Evolutionary conservation across 2,329 filamentous ascomycete genomes (phyloP).

Genomic region (Ilyonectria destructans): DNA sequence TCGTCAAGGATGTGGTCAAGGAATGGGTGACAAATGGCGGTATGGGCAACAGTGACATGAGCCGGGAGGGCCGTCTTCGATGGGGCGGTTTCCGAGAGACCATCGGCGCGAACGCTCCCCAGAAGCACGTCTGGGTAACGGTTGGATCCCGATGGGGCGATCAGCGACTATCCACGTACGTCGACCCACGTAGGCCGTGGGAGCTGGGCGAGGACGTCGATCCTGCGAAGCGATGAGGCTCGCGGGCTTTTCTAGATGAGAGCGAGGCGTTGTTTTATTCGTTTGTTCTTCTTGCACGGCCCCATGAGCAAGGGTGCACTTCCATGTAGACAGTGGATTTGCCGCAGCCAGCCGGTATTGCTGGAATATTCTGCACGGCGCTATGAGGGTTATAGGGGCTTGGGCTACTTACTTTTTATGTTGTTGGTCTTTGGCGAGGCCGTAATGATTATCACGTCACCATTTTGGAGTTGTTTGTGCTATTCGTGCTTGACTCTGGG

Average conservation of each 20-base stretch:
- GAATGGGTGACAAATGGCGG: slow-evolving; percentile 82
- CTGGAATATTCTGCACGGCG: slow-evolving; percentile 43
- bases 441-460: slow-evolving; percentile 29
- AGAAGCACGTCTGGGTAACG: slow-evolving; percentile 79
- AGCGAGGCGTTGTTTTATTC: slow-evolving; percentile 46
- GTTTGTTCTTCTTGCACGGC: slow-evolving; percentile 41
- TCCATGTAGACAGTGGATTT: slow-evolving; percentile 46
- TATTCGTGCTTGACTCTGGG: background rate
- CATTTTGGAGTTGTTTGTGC: slow-evolving; percentile 9
- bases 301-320: slow-evolving; percentile 48
- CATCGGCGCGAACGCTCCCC: slow-evolving; percentile 64
- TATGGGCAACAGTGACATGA: slow-evolving; percentile 77
- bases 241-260: slow-evolving; percentile 25
- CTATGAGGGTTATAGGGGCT: slow-evolving; percentile 27
- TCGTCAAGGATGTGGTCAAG: slow-evolving; percentile 77
- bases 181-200: slow-evolving; percentile 69
- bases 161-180: slow-evolving; percentile 67
- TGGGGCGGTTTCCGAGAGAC: slow-evolving; percentile 75
- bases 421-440: slow-evolving; percentile 8
- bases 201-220: slow-evolving; percentile 71
- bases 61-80: slow-evolving; percentile 67
- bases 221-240: slow-evolving; percentile 49
- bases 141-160: slow-evolving; percentile 77
- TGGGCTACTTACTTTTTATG: slow-evolving; percentile 27
- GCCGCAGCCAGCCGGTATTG: slow-evolving; percentile 42